Percentiles rank a stretch among this genome's conserved stretches.
Evolutionary conservation across 306 rosid genomes (phyloP).

Genomic region (Sesbania bispinosa): DNA sequence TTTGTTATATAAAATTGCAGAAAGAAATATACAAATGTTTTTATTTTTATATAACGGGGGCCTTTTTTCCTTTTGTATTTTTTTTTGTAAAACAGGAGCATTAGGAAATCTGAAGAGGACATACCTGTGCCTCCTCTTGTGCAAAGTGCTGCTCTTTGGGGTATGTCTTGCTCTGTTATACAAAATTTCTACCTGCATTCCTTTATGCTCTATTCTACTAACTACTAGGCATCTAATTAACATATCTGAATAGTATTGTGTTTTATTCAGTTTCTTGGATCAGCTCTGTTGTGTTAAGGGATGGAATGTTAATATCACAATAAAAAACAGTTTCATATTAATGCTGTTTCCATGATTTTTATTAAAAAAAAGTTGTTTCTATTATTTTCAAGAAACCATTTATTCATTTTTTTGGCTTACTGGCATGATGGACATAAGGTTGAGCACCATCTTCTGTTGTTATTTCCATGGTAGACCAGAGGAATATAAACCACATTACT

Average conservation of each 20-base stretch:
- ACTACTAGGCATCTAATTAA: not conserved
- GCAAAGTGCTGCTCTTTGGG: slow-evolving; percentile 78
- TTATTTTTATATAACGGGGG: not conserved
- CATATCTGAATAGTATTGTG: not conserved
- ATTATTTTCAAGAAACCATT: not conserved
- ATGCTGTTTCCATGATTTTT: not conserved
- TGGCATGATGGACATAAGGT: slow-evolving; percentile 10
- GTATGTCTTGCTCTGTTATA: slow-evolving; percentile 34
- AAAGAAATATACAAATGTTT: not conserved
- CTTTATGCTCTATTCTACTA: not conserved
- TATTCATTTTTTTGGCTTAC: not conserved
- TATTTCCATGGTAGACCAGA: not conserved
- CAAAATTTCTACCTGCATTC: not conserved
- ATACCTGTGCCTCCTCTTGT: slow-evolving; percentile 95
- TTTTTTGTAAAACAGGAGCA: slow-evolving; percentile 51
- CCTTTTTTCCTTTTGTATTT: not conserved
- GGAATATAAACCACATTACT: not conserved
- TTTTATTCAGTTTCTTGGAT: slow-evolving; percentile 10
- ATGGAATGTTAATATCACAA: not conserved
- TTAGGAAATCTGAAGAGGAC: slow-evolving; percentile 87
- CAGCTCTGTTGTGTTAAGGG: not conserved
- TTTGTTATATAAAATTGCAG: not conserved
- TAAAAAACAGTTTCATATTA: not conserved
- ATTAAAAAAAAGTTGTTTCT: not conserved
- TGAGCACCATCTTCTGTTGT: not conserved